Evolutionary conservation across 192 early-diverging fungal species (phyloP).

Genomic region (Lunasporangiospora selenospora): DNA sequence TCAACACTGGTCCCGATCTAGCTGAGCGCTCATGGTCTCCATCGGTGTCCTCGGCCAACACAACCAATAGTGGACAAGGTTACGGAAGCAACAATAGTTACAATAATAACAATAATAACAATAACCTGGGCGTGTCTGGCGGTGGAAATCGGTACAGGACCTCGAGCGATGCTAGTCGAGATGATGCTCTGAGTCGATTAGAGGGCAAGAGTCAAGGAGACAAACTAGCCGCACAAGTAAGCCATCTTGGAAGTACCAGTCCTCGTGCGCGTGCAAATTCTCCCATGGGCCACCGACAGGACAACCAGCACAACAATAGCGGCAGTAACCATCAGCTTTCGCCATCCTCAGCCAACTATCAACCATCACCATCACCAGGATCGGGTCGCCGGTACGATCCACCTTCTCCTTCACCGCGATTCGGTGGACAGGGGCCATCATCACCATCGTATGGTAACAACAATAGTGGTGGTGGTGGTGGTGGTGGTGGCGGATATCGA

Average conservation of each 20-base stretch:
- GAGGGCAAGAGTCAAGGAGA: conserved; percentile 39
- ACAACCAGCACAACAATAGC: conserved; percentile 7
- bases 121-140: background rate
- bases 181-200: conserved; percentile 40
- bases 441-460: conserved; percentile 10
- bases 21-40: conserved; percentile 18
- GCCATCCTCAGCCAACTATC: conserved; percentile 12
- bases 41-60: background rate
- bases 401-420: conserved; percentile 9
- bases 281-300: conserved; percentile 7
- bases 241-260: conserved; percentile 36
- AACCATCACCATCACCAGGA: conserved; percentile 14
- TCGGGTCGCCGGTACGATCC: conserved; percentile 24
- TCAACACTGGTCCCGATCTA: background rate
- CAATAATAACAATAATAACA: conserved; percentile 17
- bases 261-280: conserved; percentile 28
- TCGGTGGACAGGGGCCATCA: background rate
- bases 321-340: conserved; percentile 12
- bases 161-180: conserved; percentile 37
- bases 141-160: conserved; percentile 14
- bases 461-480: background rate
- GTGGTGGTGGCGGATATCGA: too few relatives aligned
- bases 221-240: conserved; percentile 30
- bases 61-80: background rate
- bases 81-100: too few relatives aligned